Evolutionary conservation across 148 eudicot species (phyloP), one percentile per base, ranked within the genome.

Genomic region (Rhododendron henanense): DNA sequence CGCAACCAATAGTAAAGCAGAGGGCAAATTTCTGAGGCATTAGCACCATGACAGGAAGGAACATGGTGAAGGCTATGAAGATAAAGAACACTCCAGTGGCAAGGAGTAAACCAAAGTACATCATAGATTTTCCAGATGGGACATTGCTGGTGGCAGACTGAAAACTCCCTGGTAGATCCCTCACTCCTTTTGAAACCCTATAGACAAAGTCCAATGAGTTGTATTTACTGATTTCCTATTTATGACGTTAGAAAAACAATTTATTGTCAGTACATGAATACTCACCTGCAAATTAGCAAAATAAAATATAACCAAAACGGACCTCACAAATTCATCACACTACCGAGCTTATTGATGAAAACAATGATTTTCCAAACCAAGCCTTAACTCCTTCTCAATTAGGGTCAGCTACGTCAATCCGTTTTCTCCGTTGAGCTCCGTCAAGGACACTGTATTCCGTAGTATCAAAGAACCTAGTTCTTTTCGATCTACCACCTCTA

Each of bases 41-140:
- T 59, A 92, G 86, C 83, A 92, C 92, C 94, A 92, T 92, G 41
- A 92, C 94, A 23, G 94, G 94, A 33, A 92, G 94, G 85, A 92
- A 92, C 89, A 92, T 91, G 37, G 93, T 91, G 89, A 92, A 90
- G 16, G 92, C 91, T 35, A 92, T 91, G 89, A 92, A 91, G 84
- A 92, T 84, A 33, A 92, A 91, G 86, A 92, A 92, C 59, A 91
- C 88, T 15, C 94, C 94, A 28, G 90, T 44, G 5, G 92, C 93
- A 73, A 92, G 92, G 63, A 92, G 85, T 85, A 91, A 81, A 53
- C 92, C 93, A 84, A 92, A 92, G 81, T 91, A 90, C 90, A 91
- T 81, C 69, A 91, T 84, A 57, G 93, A 92, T 81, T 91, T 91
- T 79, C 92, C 94, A 50, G 93, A 91, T 80, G 94, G 93, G 37